Conservation (phyloP, 768 basidiomycete species). For the Dictyophora rubrovolvata region DNA sequence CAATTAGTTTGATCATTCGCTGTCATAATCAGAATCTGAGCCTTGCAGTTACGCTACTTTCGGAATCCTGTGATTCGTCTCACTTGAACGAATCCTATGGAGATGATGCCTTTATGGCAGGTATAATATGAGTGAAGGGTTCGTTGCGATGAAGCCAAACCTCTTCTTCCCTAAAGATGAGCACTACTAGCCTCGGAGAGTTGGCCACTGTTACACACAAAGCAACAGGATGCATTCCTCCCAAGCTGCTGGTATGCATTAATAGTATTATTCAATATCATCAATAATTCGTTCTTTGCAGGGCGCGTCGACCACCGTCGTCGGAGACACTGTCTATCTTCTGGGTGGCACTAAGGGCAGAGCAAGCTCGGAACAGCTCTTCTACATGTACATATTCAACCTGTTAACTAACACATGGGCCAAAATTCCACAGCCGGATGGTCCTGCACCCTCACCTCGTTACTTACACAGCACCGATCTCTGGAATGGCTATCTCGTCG, state of each 20-base stretch:
- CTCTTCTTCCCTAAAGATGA: not conserved
- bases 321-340: slow-evolving; percentile 21
- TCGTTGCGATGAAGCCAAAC: not conserved
- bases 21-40: not conserved
- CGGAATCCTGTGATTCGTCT: not conserved
- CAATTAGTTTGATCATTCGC: too few species aligned
- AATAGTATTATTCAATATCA: not conserved
- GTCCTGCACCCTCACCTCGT: slow-evolving; percentile 22
- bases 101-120: not conserved
- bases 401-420: slow-evolving; percentile 26
- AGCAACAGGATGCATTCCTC: not conserved
- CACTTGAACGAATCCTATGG: not conserved
- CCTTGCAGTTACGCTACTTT: not conserved
- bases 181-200: not conserved
- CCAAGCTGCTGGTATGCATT: not conserved
- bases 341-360: slow-evolving; percentile 14
- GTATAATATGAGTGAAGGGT: not conserved
- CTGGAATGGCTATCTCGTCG: slow-evolving; percentile 30
- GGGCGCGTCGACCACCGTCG: slow-evolving; percentile 21
- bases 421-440: slow-evolving; percentile 16
- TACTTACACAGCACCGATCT: slow-evolving; percentile 34
- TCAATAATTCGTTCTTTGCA: not conserved
- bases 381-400: slow-evolving; percentile 29
- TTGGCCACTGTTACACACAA: not conserved
- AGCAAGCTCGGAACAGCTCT: not conserved